phyloP scores from a whole-genome alignment of 495 filamentous ascomycete species.

The Penicillium egyptiacum region DNA sequence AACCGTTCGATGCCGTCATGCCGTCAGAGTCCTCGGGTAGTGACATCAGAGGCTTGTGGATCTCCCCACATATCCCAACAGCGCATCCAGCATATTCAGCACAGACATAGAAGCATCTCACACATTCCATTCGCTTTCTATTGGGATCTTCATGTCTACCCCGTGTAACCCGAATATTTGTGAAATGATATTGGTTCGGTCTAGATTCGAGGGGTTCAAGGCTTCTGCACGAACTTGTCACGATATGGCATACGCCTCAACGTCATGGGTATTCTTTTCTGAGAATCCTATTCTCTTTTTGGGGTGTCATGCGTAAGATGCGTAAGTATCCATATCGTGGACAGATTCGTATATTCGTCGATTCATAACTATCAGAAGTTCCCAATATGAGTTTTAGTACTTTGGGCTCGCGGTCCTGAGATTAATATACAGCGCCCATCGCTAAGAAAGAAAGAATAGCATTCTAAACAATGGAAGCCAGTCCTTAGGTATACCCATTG shows the following conservation, averaged over 20 bases:
- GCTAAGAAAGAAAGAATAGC: neutral
- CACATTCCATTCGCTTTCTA: neutral
- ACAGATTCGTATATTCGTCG: neutral
- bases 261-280: neutral
- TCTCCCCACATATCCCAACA: neutral
- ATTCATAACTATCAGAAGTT: neutral
- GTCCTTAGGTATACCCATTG: constrained; percentile 4
- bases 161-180: neutral
- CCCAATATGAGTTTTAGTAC: neutral
- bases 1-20: neutral
- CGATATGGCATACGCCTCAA: neutral
- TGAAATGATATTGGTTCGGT: neutral
- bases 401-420: neutral
- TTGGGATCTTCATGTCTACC: neutral
- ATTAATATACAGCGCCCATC: neutral
- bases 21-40: too few relatives aligned
- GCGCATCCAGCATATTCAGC: neutral
- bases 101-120: neutral
- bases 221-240: neutral
- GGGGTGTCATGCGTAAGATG: neutral
- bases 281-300: neutral
- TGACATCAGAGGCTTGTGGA: constrained; percentile 14
- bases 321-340: neutral
- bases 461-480: neutral
- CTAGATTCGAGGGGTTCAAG: neutral